Conservation (phyloP, 441 rosid genomes). For the Francoa sonchifolia region DNA sequence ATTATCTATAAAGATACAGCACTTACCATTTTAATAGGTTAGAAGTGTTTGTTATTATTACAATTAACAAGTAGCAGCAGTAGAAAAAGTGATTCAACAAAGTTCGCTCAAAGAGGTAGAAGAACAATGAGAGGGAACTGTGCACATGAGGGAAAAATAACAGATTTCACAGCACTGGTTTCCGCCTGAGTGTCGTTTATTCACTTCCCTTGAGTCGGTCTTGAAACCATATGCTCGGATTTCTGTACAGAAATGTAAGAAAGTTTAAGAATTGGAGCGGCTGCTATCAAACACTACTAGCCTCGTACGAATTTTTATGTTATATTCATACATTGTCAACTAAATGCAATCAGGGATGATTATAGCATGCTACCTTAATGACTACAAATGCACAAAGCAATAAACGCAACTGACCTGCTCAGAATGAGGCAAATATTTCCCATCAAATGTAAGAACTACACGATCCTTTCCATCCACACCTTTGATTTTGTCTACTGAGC, state of each 20-base stretch:
- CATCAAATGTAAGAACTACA: slow-evolving; percentile 70
- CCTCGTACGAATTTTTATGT: background rate
- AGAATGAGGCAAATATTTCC: slow-evolving; percentile 63
- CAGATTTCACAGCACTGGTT: no score
- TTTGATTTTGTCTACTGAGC: slow-evolving; percentile 83
- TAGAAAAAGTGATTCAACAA: no score
- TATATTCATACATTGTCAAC: background rate
- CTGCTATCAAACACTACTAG: background rate
- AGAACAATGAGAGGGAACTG: no score
- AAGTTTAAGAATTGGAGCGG: background rate
- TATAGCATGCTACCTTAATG: background rate
- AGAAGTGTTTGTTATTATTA: no score
- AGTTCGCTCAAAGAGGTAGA: no score
- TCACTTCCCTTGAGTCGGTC: no score
- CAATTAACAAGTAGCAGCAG: no score
- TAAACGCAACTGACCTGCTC: slow-evolving; percentile 57
- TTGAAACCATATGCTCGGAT: slow-evolving; percentile 57
- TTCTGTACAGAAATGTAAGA: slow-evolving; percentile 23
- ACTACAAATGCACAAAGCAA: background rate
- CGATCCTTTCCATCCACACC: slow-evolving; percentile 83
- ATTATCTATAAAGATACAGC: no score
- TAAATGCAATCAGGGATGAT: background rate
- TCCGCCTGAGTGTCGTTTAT: no score
- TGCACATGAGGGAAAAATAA: no score
- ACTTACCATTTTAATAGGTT: no score